These are phyloP conservation scores for Ilyonectria destructans DNA, from an alignment of 2,329 filamentous ascomycete species.

Conservation along the genomic window DNA sequence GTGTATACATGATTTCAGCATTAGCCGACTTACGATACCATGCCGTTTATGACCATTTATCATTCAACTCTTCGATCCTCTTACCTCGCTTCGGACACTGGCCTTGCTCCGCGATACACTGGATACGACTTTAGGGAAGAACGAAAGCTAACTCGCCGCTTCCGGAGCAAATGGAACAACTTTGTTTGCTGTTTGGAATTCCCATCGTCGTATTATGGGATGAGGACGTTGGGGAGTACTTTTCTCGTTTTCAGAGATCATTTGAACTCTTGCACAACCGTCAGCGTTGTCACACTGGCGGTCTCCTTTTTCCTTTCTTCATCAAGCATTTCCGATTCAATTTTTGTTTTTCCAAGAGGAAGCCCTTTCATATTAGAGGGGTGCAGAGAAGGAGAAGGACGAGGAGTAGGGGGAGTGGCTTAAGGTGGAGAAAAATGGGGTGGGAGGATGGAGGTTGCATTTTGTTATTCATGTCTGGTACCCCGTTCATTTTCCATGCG, in stretches of 20 bases:
- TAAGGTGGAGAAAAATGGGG: conserved; percentile 14
- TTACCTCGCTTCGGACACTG: conserved; percentile 37
- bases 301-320: conserved; percentile 13
- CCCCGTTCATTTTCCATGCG: conserved; percentile 44
- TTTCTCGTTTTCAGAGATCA: conserved; percentile 25
- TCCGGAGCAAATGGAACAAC: conserved; percentile 33
- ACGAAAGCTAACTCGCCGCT: conserved; percentile 28
- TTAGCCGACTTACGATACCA: conserved; percentile 53
- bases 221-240: conserved; percentile 32
- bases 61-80: conserved; percentile 34
- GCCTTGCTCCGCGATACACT: conserved; percentile 30
- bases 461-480: conserved; percentile 44
- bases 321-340: conserved; percentile 14
- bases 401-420: conserved; percentile 4
- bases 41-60: conserved; percentile 53
- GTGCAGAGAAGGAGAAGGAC: conserved; percentile 2
- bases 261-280: conserved; percentile 23
- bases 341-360: conserved; percentile 6
- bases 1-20: conserved; percentile 38
- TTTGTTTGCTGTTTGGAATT: conserved; percentile 45
- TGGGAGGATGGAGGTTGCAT: conserved; percentile 18
- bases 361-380: conserved; percentile 10
- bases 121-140: conserved; percentile 29
- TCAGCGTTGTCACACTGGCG: conserved; percentile 38
- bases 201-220: conserved; percentile 43